A percentile compares a stretch with the other conserved stretches of the same genome.
phyloP scores from a whole-genome alignment of 768 basidiomycete species.

The Pleurotus djamor region DNA sequence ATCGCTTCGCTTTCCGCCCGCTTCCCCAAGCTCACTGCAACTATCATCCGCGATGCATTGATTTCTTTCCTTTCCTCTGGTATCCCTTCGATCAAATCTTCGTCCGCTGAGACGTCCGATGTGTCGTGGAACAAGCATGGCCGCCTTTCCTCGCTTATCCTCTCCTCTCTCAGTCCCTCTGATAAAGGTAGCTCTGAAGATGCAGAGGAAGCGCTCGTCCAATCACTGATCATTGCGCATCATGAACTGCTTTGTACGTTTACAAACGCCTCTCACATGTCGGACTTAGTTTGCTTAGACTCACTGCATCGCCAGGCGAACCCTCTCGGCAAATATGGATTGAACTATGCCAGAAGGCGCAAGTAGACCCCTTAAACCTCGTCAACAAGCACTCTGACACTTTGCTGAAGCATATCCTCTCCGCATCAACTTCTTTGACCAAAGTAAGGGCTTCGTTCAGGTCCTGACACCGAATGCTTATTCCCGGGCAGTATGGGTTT shows the following conservation, averaged over 20 bases:
- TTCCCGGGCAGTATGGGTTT: constrained; percentile 37
- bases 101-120: constrained; percentile 26
- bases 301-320: constrained; percentile 28
- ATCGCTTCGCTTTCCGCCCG: constrained; percentile 34
- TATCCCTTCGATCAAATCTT: constrained; percentile 15
- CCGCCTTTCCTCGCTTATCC: constrained; percentile 50
- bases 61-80: constrained; percentile 40
- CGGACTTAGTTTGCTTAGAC: neutral
- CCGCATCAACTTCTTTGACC: constrained; percentile 39
- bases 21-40: constrained; percentile 47
- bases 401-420: constrained; percentile 47
- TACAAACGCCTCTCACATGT: neutral
- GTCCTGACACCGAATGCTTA: neutral
- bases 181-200: constrained; percentile 35
- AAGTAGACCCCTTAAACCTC: constrained; percentile 63
- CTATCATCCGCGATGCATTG: constrained; percentile 62
- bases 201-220: constrained; percentile 42
- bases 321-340: constrained; percentile 73
- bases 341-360: constrained; percentile 70
- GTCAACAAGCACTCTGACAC: constrained; percentile 47
- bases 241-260: constrained; percentile 64
- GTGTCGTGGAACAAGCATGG: constrained; percentile 46
- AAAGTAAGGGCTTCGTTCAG: constrained; percentile 34
- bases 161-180: constrained; percentile 44
- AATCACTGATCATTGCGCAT: constrained; percentile 69